Conservation (phyloP, 805 yeast species). For the Nakazawaea populi region DNA sequence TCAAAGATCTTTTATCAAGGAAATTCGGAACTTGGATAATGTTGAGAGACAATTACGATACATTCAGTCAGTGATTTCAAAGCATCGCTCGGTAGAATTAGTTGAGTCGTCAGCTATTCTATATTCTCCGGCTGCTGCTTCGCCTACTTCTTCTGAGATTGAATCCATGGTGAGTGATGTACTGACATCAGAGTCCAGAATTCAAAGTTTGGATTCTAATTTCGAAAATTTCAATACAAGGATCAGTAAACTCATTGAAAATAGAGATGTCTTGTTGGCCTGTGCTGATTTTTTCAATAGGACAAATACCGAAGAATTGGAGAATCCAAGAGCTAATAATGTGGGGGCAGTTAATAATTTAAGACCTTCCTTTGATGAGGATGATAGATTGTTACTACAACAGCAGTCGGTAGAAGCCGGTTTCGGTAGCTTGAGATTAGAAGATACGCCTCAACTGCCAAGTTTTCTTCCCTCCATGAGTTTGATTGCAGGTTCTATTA, state of each 20-base stretch:
- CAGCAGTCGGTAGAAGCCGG: constrained; percentile 19
- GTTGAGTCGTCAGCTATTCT: constrained; percentile 5
- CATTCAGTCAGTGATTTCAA: constrained; percentile 7
- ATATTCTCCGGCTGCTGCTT: constrained; percentile 4
- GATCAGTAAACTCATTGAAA: constrained; percentile 59
- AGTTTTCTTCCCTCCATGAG: constrained; percentile 28
- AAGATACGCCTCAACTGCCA: constrained; percentile 20
- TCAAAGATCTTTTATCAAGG: constrained; percentile 88
- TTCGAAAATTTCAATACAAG: constrained; percentile 53
- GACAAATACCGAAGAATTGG: constrained; percentile 22
- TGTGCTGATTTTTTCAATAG: constrained; percentile 28
- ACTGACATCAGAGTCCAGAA: constrained; percentile 61
- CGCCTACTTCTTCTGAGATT: constrained; percentile 48
- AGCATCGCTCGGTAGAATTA: constrained; percentile 7
- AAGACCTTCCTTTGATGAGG: constrained; percentile 20
- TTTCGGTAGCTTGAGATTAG: constrained; percentile 18
- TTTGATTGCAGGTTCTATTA: constrained; percentile 77
- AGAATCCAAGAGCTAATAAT: constrained; percentile 16
- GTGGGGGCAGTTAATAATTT: constrained; percentile 20
- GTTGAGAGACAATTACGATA: constrained; percentile 78
- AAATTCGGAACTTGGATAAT: constrained; percentile 77
- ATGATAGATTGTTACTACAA: constrained; percentile 19
- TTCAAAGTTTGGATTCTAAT: constrained; percentile 65
- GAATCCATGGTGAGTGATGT: constrained; percentile 64
- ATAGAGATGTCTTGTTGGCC: constrained; percentile 48